These are phyloP conservation scores for Domatiomyces globalis DNA, from an alignment of 2,329 filamentous ascomycete genomes.

Conservation along the genomic window DNA sequence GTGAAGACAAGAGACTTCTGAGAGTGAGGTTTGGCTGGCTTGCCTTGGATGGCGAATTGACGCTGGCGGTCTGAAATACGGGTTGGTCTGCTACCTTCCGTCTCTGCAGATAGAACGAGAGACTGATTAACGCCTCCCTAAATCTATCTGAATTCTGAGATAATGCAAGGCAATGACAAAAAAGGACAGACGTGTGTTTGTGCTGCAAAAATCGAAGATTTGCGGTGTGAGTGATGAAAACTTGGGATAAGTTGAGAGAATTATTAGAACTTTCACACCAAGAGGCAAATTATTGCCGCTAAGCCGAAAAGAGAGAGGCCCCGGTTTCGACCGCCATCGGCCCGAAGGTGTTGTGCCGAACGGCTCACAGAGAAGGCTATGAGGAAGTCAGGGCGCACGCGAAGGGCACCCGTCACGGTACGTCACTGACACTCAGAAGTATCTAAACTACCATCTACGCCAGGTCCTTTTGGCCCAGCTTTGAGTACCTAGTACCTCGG, in stretches of 20 bases:
- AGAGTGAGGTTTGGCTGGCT: neutral
- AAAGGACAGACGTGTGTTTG: conserved; percentile 10
- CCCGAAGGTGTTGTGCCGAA: neutral
- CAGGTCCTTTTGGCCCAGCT: conserved; percentile 14
- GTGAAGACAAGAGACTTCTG: neutral
- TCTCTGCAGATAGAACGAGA: conserved; percentile 18
- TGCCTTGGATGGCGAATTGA: neutral
- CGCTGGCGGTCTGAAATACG: conserved; percentile 1
- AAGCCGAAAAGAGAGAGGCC: neutral
- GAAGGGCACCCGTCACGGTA: neutral
- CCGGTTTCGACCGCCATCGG: neutral
- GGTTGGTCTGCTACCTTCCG: conserved; percentile 9
- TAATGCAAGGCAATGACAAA: conserved; percentile 17
- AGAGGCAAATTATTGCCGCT: neutral
- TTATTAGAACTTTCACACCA: conserved; percentile 1
- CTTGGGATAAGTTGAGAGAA: conserved; percentile 1
- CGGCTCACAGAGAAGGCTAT: neutral
- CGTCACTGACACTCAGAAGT: neutral
- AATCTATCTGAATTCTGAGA: conserved; percentile 19
- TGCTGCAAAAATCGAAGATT: conserved; percentile 7
- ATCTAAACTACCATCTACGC: neutral
- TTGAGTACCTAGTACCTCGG: conserved; percentile 3
- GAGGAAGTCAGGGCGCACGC: neutral
- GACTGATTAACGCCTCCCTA: conserved; percentile 19
- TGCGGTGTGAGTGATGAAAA: conserved; percentile 8